Percentiles rank a stretch among this genome's conserved stretches.
Evolutionary conservation across 176 grass and related monocot species (phyloP).

Genomic region (Otatea glauca): DNA sequence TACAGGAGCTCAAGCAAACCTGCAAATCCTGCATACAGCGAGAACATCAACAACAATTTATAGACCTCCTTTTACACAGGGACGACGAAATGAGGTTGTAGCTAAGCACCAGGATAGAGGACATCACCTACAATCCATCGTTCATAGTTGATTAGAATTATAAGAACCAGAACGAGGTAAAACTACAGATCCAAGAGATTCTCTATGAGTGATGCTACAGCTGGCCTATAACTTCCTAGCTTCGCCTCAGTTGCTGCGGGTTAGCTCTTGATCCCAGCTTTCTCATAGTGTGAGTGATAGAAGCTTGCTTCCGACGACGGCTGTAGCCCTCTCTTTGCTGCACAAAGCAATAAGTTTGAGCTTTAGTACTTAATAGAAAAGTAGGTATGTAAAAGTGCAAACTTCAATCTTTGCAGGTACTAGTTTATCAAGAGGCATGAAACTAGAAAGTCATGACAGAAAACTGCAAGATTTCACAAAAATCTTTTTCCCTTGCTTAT

Average conservation of each 20-base stretch:
- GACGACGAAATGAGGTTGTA: constrained; percentile 18
- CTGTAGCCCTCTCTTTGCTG: constrained; percentile 81
- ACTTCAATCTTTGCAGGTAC: constrained; percentile 3
- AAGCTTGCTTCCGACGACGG: constrained; percentile 62
- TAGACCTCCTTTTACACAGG: constrained; percentile 29
- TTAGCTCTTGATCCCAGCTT: constrained; percentile 60
- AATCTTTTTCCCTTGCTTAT: neutral
- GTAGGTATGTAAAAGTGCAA: constrained; percentile 5
- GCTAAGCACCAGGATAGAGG: neutral
- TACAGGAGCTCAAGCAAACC: constrained; percentile 31
- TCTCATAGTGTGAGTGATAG: constrained; percentile 51
- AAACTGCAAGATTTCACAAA: constrained; percentile 20
- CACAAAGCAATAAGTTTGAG: constrained; percentile 34
- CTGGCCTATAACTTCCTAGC: constrained; percentile 41
- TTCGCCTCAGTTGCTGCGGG: constrained; percentile 21
- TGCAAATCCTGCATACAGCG: constrained; percentile 7
- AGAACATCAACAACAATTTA: neutral
- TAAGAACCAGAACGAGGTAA: constrained; percentile 36
- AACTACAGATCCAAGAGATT: constrained; percentile 36
- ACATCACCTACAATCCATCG: constrained; percentile 14
- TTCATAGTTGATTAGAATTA: constrained; percentile 40
- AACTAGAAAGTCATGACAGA: constrained; percentile 8
- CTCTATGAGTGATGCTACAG: constrained; percentile 34
- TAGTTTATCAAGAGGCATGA: neutral
- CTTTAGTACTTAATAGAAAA: constrained; percentile 16